Evolutionary conservation across 148 eudicot species (phyloP).

Genomic region (Euryodendron excelsum): DNA sequence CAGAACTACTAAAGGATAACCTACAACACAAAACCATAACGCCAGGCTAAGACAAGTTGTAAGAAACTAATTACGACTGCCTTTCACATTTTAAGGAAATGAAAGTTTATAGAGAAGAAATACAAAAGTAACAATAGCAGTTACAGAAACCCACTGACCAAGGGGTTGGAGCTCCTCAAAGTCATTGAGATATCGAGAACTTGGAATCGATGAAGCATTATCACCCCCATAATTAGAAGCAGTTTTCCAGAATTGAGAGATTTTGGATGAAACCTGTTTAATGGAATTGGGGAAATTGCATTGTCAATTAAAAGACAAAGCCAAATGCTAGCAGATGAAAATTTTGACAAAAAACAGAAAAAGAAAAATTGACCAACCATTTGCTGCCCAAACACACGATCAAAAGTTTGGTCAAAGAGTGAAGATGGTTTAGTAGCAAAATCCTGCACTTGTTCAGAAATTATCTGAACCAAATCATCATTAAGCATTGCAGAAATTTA

Average conservation of each 20-base stretch:
- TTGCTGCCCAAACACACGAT: conserved; percentile 51
- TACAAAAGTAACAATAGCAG: not conserved
- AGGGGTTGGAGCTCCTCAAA: conserved; percentile 92
- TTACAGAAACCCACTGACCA: conserved; percentile 43
- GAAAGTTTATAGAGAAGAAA: not conserved
- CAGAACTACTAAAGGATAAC: not conserved
- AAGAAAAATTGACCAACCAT: conserved; percentile 45
- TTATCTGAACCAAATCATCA: conserved; percentile 47
- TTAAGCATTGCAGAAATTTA: not conserved
- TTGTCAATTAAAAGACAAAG: conserved; percentile 6
- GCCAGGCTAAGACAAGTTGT: not conserved
- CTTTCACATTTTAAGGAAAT: not conserved
- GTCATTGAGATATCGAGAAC: conserved; percentile 85
- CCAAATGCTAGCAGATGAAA: not conserved
- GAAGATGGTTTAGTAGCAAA: conserved; percentile 62
- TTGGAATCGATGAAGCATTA: conserved; percentile 46
- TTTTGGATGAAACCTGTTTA: conserved; percentile 59
- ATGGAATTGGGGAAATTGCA: conserved; percentile 8
- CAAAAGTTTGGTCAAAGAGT: conserved; percentile 59
- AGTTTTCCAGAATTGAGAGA: conserved; percentile 79
- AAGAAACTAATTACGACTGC: not conserved
- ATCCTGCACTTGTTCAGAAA: conserved; percentile 67
- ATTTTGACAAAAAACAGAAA: not conserved
- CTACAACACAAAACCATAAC: not conserved
- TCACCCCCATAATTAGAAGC: conserved; percentile 57